Base-by-base conservation (phyloP, 768 basidiomycete species). In the Suillus placidus region DNA sequence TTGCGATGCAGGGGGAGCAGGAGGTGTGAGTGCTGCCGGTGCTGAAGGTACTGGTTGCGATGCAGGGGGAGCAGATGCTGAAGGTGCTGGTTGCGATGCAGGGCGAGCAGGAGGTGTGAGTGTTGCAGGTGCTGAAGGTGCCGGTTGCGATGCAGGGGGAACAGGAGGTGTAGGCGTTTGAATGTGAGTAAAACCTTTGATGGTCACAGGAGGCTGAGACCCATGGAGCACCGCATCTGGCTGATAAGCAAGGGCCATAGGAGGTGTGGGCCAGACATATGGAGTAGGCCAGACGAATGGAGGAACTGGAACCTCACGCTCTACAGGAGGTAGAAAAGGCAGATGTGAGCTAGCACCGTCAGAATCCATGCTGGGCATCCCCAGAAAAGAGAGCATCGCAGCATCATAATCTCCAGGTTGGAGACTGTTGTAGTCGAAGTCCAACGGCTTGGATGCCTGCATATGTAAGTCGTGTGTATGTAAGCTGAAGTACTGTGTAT, bases 301-400 rank as follows among this genome's bases (percentile, higher is more conserved):
- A n/a, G 45, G 45, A 9, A 45, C 20, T 45, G 20, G 45, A n/a
- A 45, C 45, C 9, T 45, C n/a, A n/a, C 9, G n/a, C 20, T 10
- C 45, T n/a, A 45, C 45, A n/a, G 45, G 45, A 45, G n/a, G 45
- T n/a, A 45, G 45, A 45, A n/a, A n/a, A n/a, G 45, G n/a, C 45
- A 45, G 43, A 45, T 45, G 18, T 45, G 20, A 45, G 4, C 8
- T 20, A 45, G 43, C 1, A 8, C 20, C 45, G 8, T n/a, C 43
- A 8, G 43, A 45, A 45, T 45, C 45, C 45, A 45, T 45, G 45
- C 45, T n/a, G 5, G 45, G 9, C 45, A 10, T n/a, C 45, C 4
- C 45, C 20, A 45, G 45, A 10, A 45, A 5, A 45, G 45, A 45
- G 45, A 9, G 9, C 45, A 45, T 45, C 10, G 20, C n/a, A 45